A percentile compares a stretch with the other conserved stretches of the same genome.
phyloP scores from a whole-genome alignment of 1,284 basidiomycete genomes.

The Rhodotorula sp. region DNA sequence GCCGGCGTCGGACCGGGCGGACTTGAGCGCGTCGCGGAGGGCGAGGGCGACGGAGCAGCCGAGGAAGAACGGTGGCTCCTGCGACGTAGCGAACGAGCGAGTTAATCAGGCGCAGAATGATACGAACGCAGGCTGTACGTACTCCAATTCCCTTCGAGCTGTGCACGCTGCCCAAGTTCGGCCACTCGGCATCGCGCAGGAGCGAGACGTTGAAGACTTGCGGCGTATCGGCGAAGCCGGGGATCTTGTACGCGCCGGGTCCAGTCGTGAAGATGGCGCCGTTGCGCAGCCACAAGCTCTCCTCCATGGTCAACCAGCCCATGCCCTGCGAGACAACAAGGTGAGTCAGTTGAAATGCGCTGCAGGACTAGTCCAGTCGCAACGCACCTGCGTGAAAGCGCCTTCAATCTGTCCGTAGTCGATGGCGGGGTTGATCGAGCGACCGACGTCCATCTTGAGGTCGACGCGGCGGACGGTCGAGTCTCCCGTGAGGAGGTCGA shows the following conservation, averaged over 20 bases:
- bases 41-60: constrained; percentile 47
- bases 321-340: constrained; percentile 25
- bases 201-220: constrained; percentile 47
- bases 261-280: constrained; percentile 48
- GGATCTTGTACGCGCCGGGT: constrained; percentile 46
- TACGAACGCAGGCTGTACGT: background rate
- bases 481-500: constrained; percentile 49
- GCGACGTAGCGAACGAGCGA: background rate
- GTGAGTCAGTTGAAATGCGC: too few relatives aligned
- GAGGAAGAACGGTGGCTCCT: constrained; percentile 50
- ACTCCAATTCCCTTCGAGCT: constrained; percentile 30
- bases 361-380: too few relatives aligned
- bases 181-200: constrained; percentile 44
- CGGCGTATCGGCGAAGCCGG: constrained; percentile 48
- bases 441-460: constrained; percentile 48
- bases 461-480: constrained; percentile 44
- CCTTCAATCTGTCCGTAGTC: constrained; percentile 50
- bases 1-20: constrained; percentile 44
- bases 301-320: constrained; percentile 49
- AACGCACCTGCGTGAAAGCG: constrained; percentile 4
- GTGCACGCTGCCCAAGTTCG: constrained; percentile 44
- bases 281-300: constrained; percentile 46
- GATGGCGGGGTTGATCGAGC: constrained; percentile 49
- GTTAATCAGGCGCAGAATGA: too few relatives aligned
- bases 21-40: constrained; percentile 46